A percentile compares a stretch with the other conserved stretches of the same genome.
Evolutionary conservation across 2,329 filamentous ascomycete genomes (phyloP).

Genomic region (Zymoseptoria pseudotritici): DNA sequence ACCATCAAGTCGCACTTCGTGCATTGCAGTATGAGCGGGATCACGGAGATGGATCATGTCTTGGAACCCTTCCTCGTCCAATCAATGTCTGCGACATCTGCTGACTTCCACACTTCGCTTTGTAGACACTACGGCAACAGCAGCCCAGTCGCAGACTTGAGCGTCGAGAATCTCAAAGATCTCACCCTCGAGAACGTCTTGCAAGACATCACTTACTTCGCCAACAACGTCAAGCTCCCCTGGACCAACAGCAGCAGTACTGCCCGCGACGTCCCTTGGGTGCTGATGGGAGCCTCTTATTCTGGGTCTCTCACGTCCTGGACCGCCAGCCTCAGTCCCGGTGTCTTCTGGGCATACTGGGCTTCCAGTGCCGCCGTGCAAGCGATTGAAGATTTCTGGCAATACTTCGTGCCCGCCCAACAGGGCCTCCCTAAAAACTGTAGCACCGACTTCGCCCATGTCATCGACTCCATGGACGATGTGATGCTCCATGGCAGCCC

Average conservation of each 20-base stretch:
- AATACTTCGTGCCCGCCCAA: conserved; percentile 50
- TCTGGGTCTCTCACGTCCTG: conserved; percentile 49
- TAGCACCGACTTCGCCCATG: conserved; percentile 43
- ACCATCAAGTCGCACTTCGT: no score
- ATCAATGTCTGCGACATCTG: no score
- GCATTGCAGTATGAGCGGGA: no score
- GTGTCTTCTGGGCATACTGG: conserved; percentile 54
- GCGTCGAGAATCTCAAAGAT: conserved; percentile 40
- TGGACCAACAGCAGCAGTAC: conserved; percentile 49
- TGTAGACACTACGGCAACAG: no score
- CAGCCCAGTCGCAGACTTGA: conserved; percentile 42
- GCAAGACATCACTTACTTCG: conserved; percentile 48
- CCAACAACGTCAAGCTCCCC: conserved; percentile 44
- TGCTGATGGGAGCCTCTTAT: conserved; percentile 50
- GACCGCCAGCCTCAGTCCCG: conserved; percentile 45
- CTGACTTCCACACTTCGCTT: no score
- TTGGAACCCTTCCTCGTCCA: no score
- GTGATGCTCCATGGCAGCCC: conserved; percentile 29
- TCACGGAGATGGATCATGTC: no score
- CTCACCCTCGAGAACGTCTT: conserved; percentile 48
- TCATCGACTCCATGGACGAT: conserved; percentile 44
- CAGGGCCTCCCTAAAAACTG: conserved; percentile 52
- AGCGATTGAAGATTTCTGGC: conserved; percentile 49
- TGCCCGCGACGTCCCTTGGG: conserved; percentile 48
- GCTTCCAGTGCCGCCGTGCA: conserved; percentile 49